These are phyloP conservation scores for Misopates orontium DNA, from an alignment of 257 asterid genomes.

Conservation along the genomic window DNA sequence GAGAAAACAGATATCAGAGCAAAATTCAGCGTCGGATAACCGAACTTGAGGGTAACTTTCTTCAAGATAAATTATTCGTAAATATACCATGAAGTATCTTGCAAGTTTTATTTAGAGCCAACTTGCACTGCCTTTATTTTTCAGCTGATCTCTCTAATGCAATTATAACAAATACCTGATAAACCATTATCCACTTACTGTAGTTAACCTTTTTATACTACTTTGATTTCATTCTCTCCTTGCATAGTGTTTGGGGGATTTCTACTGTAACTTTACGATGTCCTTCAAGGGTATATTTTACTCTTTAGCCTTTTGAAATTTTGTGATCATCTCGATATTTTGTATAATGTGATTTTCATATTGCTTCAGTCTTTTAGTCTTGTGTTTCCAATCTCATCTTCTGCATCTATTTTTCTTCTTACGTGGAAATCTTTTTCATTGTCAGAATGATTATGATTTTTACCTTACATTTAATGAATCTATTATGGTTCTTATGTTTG, in stretches of 20 bases:
- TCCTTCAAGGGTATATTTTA: not conserved
- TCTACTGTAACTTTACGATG: too few relatives aligned
- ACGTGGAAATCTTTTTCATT: not conserved
- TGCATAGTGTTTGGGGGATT: not conserved
- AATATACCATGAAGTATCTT: constrained; percentile 7
- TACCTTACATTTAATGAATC: constrained; percentile 3
- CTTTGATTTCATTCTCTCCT: constrained; percentile 1
- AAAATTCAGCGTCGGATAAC: constrained; percentile 67
- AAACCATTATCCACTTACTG: not conserved
- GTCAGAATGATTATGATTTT: constrained; percentile 1
- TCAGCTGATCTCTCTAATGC: constrained; percentile 1
- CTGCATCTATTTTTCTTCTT: constrained; percentile 3
- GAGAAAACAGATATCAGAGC: constrained; percentile 64
- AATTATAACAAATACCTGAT: constrained; percentile 2
- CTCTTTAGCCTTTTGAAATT: constrained; percentile 13
- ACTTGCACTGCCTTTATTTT: constrained; percentile 17
- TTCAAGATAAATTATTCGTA: constrained; percentile 11
- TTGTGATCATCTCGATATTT: too few relatives aligned
- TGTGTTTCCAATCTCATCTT: not conserved
- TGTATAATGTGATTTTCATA: not conserved
- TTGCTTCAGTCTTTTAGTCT: not conserved
- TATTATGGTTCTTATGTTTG: not conserved
- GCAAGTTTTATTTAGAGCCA: constrained; percentile 8
- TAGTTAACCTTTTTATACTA: constrained; percentile 1
- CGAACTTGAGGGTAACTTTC: constrained; percentile 81